A percentile compares a stretch with the other conserved stretches of the same genome.
phyloP scores from a whole-genome alignment of 768 basidiomycete species.

The Leucocoprinus leucothites region DNA sequence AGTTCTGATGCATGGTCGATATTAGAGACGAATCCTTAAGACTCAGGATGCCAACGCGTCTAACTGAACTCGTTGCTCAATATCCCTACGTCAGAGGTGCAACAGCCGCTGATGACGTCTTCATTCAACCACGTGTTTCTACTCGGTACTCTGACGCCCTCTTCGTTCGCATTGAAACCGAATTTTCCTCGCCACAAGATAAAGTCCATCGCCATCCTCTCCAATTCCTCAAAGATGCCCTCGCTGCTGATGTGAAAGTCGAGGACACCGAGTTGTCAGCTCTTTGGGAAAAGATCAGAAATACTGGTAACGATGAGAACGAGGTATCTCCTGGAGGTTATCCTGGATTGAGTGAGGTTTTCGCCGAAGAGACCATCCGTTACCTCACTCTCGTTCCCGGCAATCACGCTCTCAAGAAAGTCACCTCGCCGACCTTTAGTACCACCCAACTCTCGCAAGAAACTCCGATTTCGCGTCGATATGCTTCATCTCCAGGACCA shows the following conservation, averaged over 20 bases:
- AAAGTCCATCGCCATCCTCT: conserved; percentile 43
- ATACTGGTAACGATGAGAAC: conserved; percentile 31
- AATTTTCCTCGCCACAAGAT: conserved; percentile 40
- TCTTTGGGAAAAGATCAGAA: conserved; percentile 57
- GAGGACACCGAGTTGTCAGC: conserved; percentile 31
- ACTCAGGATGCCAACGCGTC: conserved; percentile 62
- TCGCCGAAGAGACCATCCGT: conserved; percentile 68
- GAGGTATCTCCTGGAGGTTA: conserved; percentile 26
- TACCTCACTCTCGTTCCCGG: conserved; percentile 50
- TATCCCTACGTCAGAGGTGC: conserved; percentile 56
- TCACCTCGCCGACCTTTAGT: conserved; percentile 30
- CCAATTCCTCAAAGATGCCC: conserved; percentile 59
- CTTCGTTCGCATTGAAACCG: conserved; percentile 61
- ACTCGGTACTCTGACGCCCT: conserved; percentile 64
- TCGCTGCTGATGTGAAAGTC: conserved; percentile 35
- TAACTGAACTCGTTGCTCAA: conserved; percentile 63
- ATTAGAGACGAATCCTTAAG: conserved; percentile 55
- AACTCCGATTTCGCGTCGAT: conserved; percentile 24
- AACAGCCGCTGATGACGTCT: conserved; percentile 36
- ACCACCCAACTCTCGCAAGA: conserved; percentile 9
- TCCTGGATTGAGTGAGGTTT: conserved; percentile 42
- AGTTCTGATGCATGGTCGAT: conserved; percentile 7
- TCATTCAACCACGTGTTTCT: conserved; percentile 65
- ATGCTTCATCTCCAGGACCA: conserved; percentile 22
- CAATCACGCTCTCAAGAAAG: conserved; percentile 27